These are phyloP conservation scores for Mychonastes homosphaera DNA, from an alignment of 139 green algal species.

Conservation along the genomic window DNA sequence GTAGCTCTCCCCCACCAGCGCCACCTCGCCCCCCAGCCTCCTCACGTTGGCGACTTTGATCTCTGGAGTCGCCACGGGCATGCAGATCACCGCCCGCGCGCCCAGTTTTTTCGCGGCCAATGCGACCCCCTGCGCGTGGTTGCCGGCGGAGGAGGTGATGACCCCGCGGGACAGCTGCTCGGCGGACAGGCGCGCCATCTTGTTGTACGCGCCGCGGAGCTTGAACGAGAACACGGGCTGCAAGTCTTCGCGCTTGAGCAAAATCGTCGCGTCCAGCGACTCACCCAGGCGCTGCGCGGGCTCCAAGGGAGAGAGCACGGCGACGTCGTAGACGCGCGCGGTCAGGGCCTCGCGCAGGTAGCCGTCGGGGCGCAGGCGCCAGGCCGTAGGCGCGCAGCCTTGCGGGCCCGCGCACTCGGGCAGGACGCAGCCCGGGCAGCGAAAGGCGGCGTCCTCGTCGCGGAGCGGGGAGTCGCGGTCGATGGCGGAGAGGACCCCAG, in stretches of 20 bases:
- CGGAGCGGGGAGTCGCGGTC: constrained; percentile 17
- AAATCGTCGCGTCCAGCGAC: constrained; percentile 47
- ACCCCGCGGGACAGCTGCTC: constrained; percentile 69
- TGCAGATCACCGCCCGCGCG: constrained; percentile 61
- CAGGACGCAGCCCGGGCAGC: constrained; percentile 57
- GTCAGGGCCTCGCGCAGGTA: constrained; percentile 89
- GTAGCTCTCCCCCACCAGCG: constrained; percentile 89
- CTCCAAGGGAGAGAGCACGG: constrained; percentile 78
- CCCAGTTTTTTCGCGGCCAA: constrained; percentile 63
- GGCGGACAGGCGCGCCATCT: constrained; percentile 70
- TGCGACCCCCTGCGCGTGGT: constrained; percentile 94
- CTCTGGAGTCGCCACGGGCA: constrained; percentile 72
- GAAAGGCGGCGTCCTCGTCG: constrained; percentile 49
- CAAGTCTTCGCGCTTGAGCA: constrained; percentile 94
- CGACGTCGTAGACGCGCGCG: constrained; percentile 91
- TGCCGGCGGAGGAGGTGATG: constrained; percentile 86
- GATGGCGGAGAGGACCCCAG: constrained; percentile 41
- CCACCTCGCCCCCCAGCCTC: constrained; percentile 74
- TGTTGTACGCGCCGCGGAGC: constrained; percentile 83
- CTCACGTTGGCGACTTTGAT: constrained; percentile 75
- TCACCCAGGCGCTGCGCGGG: constrained; percentile 64
- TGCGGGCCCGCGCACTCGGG: constrained; percentile 48
- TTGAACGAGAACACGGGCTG: constrained; percentile 96
- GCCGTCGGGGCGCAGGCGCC: constrained; percentile 50
- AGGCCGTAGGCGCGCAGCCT: constrained; percentile 49